Conservation (phyloP, 2,329 filamentous ascomycete genomes). For the Diaporthe australafricana region DNA sequence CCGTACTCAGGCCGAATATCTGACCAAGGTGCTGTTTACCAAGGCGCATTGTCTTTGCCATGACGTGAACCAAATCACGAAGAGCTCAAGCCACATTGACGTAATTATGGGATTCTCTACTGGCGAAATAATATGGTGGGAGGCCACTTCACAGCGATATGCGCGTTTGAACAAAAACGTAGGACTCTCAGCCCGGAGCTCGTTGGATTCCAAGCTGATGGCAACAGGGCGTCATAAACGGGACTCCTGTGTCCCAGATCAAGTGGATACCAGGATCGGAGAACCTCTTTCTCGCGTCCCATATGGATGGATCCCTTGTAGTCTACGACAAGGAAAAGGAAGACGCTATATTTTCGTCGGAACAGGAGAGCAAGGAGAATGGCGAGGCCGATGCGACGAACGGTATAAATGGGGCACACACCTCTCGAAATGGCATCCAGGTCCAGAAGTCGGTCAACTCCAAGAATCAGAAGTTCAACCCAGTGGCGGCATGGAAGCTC, state of each 20-base stretch:
- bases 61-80: conserved; percentile 88
- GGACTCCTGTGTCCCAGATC: conserved; percentile 86
- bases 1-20: conserved; percentile 76
- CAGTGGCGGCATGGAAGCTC: conserved; percentile 91
- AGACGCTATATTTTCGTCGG: conserved; percentile 81
- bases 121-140: conserved; percentile 98
- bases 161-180: conserved; percentile 96
- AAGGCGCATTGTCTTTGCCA: conserved; percentile 96
- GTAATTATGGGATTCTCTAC: conserved; percentile 96
- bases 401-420: conserved; percentile 46
- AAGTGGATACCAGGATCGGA: conserved; percentile 95
- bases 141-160: conserved; percentile 96
- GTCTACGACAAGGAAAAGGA: conserved; percentile 99
- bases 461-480: conserved; percentile 92
- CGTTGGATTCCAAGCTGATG: conserved; percentile 35
- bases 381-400: conserved; percentile 68
- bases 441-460: conserved; percentile 94
- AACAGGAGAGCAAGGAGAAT: conserved; percentile 82
- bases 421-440: conserved; percentile 65
- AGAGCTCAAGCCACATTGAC: conserved; percentile 83
- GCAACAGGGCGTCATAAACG: conserved; percentile 84
- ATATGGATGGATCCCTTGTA: conserved; percentile 90
- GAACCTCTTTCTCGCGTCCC: conserved; percentile 89
- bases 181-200: conserved; percentile 42
- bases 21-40: conserved; percentile 96